Percentiles rank a stretch among this genome's conserved stretches.
phyloP scores from a whole-genome alignment of 2,329 filamentous ascomycete species.

The Epichloe coenophiala region DNA sequence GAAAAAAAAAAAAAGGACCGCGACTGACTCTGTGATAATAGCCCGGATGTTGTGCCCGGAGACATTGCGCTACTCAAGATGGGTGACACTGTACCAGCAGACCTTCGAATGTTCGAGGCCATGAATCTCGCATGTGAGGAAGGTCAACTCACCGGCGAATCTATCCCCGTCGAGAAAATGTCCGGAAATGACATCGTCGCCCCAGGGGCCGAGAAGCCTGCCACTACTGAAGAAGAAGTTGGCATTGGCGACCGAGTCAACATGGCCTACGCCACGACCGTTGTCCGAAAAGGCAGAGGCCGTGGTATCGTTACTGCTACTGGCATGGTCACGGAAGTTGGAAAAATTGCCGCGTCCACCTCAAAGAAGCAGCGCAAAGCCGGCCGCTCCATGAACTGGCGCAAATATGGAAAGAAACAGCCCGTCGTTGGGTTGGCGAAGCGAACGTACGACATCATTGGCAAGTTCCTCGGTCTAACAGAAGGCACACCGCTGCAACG shows the following conservation, averaged over 20 bases:
- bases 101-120: conserved; percentile 54
- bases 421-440: conserved; percentile 32
- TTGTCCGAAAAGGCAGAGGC: conserved; percentile 59
- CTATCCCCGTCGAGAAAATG: conserved; percentile 56
- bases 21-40: conserved; percentile 12
- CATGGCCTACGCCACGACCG: conserved; percentile 61
- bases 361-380: conserved; percentile 42
- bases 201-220: conserved; percentile 32
- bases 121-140: conserved; percentile 76
- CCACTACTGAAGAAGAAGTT: conserved; percentile 33
- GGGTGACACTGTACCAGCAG: conserved; percentile 63
- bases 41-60: conserved; percentile 54
- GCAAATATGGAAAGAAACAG: conserved; percentile 38
- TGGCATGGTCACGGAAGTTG: conserved; percentile 59
- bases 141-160: conserved; percentile 64
- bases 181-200: conserved; percentile 33
- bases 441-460: conserved; percentile 34
- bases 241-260: conserved; percentile 61
- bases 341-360: conserved; percentile 47
- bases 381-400: conserved; percentile 37
- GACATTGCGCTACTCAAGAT: conserved; percentile 55
- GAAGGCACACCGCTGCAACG: conserved; percentile 67
- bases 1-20: not conserved
- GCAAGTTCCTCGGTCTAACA: conserved; percentile 46
- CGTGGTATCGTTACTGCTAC: conserved; percentile 60